Evolutionary conservation across 768 basidiomycete species (phyloP), one percentile per base, ranked within the genome.

Genomic region (Tubosaeta brunneosetosa): DNA sequence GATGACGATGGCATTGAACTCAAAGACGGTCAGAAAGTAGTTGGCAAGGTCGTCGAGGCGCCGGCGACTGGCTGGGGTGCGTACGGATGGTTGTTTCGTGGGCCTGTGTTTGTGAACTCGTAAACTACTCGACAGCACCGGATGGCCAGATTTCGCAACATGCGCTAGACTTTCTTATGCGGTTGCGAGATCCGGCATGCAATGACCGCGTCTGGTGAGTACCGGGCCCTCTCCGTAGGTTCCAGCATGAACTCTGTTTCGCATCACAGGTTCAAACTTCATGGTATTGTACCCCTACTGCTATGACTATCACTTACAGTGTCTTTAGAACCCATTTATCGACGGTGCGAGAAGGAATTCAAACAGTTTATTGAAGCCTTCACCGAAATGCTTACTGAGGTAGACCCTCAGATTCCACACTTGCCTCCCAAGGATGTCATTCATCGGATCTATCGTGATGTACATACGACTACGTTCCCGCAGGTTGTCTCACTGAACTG

Each of bases 381-480:
- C 63, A 86, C 86, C 1, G 74, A 81, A 11, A 68, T 81, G 27
- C 74, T 95, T 14, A 74, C 77, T 27, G 85, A 84, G 42, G 83
- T 82, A 1, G 95, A 99, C 66, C 72, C 81, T 16, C 83, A 97
- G 61, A 80, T 98, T 0, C 95, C 97, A 0, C 84, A 81, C 8
- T 74, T 98, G 2, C 97, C 97, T 0, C 82, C 91, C 0, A 94
- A 93, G 62, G 95, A 99, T 60, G 79, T 95, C 22, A 83, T 90
- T 50, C 91, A 98, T 67, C 77, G 95, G 14, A 94, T 97, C 37
- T 95, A 97, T 65, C 84, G 94, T 42, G 95, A 97, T 66, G 90
- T 88, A 17, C 29, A 57, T 46, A 34, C 41, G 16, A 25, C 9
- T 22, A 1, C 25, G 25, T 45, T 32, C 17, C 9, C 42, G 31